These are phyloP conservation scores for Stagonosporopsis vannaccii DNA, from an alignment of 2,329 filamentous ascomycete genomes.

Conservation along the genomic window DNA sequence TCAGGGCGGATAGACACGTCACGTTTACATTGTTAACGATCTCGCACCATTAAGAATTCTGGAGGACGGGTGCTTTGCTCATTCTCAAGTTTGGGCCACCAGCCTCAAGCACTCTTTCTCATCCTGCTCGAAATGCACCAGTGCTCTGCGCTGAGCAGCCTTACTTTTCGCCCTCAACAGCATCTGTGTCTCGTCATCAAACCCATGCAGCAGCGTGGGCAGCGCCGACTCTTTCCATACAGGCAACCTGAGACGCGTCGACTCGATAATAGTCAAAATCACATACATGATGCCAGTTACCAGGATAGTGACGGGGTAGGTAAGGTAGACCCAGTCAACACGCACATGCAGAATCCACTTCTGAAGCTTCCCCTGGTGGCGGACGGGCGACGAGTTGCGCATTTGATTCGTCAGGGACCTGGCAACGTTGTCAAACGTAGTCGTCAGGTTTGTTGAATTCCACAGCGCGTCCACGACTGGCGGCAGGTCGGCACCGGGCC, in stretches of 20 bases:
- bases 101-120: background rate
- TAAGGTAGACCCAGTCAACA: conserved; percentile 11
- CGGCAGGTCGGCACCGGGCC: background rate
- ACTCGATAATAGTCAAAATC: conserved; percentile 1
- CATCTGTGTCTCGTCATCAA: conserved; percentile 14
- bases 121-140: background rate
- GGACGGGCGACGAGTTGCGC: background rate
- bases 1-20: background rate
- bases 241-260: background rate
- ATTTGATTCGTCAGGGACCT: conserved; percentile 8
- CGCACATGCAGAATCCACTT: conserved; percentile 7
- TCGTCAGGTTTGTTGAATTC: conserved; percentile 6
- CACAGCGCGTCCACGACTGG: conserved; percentile 4
- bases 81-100: background rate
- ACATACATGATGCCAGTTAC: conserved; percentile 7
- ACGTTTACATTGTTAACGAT: no score
- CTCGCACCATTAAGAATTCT: no score
- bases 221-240: conserved; percentile 15
- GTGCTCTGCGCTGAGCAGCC: background rate
- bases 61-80: no score
- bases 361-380: background rate
- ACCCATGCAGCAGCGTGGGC: conserved; percentile 12
- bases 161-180: background rate
- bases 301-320: conserved; percentile 7
- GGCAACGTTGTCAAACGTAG: conserved; percentile 8